Evolutionary conservation across 2,329 filamentous ascomycete genomes (phyloP).

Genomic region (Sordariomycetes sp.): DNA sequence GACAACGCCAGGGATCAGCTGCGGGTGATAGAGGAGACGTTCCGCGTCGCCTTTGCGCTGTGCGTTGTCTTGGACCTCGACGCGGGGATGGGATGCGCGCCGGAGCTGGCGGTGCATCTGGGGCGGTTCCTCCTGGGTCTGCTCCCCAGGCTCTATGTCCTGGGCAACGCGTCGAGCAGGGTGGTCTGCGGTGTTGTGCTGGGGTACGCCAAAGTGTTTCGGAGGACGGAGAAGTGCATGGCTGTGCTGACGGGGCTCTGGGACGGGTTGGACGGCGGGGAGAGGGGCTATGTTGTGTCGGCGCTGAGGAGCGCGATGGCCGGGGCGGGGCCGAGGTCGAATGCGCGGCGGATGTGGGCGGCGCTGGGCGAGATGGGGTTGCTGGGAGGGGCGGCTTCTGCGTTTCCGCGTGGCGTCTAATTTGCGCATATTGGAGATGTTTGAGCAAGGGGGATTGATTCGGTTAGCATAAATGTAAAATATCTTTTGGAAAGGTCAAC

Average conservation of each 20-base stretch:
- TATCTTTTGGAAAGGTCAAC: no score
- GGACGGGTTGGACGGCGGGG: conserved; percentile 10
- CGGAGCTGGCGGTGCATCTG: conserved; percentile 11
- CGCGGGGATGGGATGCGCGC: conserved; percentile 14
- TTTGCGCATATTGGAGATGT: no score
- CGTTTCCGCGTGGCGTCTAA: no score
- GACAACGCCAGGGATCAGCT: background rate
- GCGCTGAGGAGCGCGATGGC: background rate
- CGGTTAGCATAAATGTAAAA: no score
- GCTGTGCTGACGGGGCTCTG: conserved; percentile 10
- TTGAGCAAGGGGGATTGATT: no score
- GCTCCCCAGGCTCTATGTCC: conserved; percentile 9
- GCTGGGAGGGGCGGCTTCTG: background rate
- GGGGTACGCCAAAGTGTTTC: conserved; percentile 12
- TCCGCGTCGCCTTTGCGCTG: conserved; percentile 9
- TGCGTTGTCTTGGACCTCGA: conserved; percentile 15
- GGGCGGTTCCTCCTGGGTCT: conserved; percentile 12
- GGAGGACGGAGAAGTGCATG: conserved; percentile 4
- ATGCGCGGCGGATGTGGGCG: background rate
- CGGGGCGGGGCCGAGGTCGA: background rate
- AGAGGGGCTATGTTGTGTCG: conserved; percentile 6
- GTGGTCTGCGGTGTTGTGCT: conserved; percentile 10
- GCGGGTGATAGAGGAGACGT: conserved; percentile 2
- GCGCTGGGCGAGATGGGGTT: background rate
- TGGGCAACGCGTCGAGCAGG: conserved; percentile 2